Conservation (phyloP, 441 rosid species). For the Erodium texanum region DNA sequence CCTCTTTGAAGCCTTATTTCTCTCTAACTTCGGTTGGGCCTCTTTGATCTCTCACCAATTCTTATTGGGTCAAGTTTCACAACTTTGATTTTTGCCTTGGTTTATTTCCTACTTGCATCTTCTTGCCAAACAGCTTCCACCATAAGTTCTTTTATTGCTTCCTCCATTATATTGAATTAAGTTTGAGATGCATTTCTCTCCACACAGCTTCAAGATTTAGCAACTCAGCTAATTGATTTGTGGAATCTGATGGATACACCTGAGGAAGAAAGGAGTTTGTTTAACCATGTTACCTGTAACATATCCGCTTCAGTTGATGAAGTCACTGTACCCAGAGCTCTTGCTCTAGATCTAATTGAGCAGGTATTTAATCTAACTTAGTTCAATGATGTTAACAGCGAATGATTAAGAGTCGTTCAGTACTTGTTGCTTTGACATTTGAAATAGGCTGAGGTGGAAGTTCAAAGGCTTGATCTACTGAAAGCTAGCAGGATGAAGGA, state of each 20-base stretch:
- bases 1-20: too few species aligned
- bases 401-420: constrained; percentile 1
- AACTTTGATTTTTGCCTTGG: not conserved
- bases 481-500: constrained; percentile 96
- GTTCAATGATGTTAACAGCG: not conserved
- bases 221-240: constrained; percentile 70
- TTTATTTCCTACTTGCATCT: not conserved
- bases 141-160: not conserved
- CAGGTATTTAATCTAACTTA: constrained; percentile 42
- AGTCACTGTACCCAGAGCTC: constrained; percentile 78
- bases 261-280: constrained; percentile 66
- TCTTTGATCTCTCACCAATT: too few species aligned
- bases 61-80: too few species aligned
- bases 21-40: too few species aligned
- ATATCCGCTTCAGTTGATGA: constrained; percentile 78
- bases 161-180: constrained; percentile 12
- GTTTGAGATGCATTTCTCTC: constrained; percentile 16
- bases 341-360: constrained; percentile 76
- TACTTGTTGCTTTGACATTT: constrained; percentile 16
- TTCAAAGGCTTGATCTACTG: constrained; percentile 83
- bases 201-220: constrained; percentile 83
- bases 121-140: not conserved
- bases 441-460: constrained; percentile 79
- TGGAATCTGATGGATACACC: constrained; percentile 99
- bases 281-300: constrained; percentile 83